A percentile compares a stretch with the other conserved stretches of the same genome.
Conservation (phyloP, 768 basidiomycete genomes). For the Termitomyces sp. region DNA sequence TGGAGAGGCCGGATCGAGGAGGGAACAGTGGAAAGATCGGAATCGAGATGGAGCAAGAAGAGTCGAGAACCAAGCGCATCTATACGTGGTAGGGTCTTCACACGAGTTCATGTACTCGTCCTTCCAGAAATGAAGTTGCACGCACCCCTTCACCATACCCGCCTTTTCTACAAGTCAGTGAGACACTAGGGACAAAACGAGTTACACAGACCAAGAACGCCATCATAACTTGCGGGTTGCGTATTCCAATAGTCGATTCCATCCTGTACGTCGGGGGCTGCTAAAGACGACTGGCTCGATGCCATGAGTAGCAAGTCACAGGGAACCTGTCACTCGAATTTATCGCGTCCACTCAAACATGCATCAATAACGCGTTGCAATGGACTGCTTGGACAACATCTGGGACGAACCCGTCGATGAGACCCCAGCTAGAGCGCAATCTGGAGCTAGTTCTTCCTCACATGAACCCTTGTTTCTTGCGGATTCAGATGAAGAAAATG, state of each 20-base stretch:
- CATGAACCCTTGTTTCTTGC: conserved; percentile 49
- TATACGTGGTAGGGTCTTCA: conserved; percentile 79
- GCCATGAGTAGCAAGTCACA: conserved; percentile 9
- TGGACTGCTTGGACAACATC: conserved; percentile 47
- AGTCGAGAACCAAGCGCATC: conserved; percentile 89
- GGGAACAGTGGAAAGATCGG: conserved; percentile 70
- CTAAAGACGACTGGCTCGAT: conserved; percentile 5
- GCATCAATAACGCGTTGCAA: conserved; percentile 36
- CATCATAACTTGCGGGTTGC: conserved; percentile 78
- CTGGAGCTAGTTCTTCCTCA: conserved; percentile 15
- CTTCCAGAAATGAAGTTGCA: not conserved
- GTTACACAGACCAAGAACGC: conserved; percentile 64
- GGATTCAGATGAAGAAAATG: conserved; percentile 49
- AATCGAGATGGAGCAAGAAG: conserved; percentile 77
- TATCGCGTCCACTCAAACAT: conserved; percentile 28
- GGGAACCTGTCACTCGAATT: not conserved
- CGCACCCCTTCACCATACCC: conserved; percentile 48
- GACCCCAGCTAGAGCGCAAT: conserved; percentile 2
- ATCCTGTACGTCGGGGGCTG: conserved; percentile 55
- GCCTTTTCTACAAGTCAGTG: conserved; percentile 16
- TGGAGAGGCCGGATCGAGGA: conserved; percentile 59
- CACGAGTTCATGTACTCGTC: conserved; percentile 15
- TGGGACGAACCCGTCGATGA: conserved; percentile 48
- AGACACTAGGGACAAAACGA: conserved; percentile 8
- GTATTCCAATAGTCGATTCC: conserved; percentile 85